Conservation (phyloP, 768 basidiomycete genomes). For the Boletus reticuloceps region DNA sequence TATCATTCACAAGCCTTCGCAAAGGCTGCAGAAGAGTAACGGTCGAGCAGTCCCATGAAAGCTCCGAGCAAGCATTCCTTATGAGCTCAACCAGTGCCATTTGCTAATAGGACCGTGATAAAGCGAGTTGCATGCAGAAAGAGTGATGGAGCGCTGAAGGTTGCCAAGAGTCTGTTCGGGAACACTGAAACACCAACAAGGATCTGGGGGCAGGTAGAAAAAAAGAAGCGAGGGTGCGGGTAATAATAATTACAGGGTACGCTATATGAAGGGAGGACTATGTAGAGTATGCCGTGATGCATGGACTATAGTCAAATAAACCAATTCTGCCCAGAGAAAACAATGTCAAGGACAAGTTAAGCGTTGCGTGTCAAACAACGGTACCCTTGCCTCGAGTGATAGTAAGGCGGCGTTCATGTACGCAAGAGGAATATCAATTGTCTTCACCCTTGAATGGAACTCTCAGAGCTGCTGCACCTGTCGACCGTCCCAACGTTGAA, state of each 20-base stretch:
- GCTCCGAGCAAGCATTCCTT: not conserved
- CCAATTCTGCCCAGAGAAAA: not conserved
- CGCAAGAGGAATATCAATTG: not conserved
- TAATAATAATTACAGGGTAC: constrained; percentile 5
- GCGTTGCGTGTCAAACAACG: not conserved
- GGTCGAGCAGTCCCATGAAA: constrained; percentile 4
- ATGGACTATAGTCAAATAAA: constrained; percentile 12
- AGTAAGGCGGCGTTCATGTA: not conserved
- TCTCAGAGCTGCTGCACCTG: constrained; percentile 20
- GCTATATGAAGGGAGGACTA: not conserved
- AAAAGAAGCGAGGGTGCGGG: not conserved
- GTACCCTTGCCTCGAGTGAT: not conserved
- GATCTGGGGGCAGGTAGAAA: too few relatives aligned
- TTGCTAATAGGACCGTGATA: not conserved
- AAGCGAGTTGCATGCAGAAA: too few relatives aligned
- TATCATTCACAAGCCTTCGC: constrained; percentile 7
- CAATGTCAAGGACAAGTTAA: not conserved
- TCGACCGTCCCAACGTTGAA: constrained; percentile 27
- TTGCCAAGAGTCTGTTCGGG: too few relatives aligned
- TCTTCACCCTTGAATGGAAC: not conserved
- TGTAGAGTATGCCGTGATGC: not conserved
- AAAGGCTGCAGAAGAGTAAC: constrained; percentile 1
- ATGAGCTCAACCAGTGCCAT: constrained; percentile 11
- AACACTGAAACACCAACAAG: too few relatives aligned
- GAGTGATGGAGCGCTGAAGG: too few relatives aligned